Conservation (phyloP, 2,329 filamentous ascomycete genomes). For the Pseudocercospora macadamiae region DNA sequence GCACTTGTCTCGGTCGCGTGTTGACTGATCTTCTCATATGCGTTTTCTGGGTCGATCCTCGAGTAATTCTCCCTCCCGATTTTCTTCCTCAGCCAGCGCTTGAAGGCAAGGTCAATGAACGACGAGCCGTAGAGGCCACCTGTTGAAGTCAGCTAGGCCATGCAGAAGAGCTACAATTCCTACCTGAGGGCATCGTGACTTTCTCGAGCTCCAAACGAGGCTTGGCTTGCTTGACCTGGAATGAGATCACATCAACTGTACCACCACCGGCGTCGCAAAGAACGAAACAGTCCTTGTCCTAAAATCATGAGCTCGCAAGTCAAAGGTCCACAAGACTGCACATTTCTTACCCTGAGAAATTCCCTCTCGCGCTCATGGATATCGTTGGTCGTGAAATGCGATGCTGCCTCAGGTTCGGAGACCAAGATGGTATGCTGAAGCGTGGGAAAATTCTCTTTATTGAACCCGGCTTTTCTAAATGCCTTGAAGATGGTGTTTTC, state of each 20-base stretch:
- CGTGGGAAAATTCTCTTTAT: not conserved
- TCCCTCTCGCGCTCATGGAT: not conserved
- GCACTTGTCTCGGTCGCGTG: not conserved
- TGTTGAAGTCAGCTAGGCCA: not conserved
- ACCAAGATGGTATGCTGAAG: slow-evolving; percentile 5
- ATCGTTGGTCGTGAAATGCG: slow-evolving; percentile 9
- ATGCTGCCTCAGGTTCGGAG: slow-evolving; percentile 5
- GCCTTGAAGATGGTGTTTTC: slow-evolving; percentile 10
- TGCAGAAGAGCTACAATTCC: not conserved
- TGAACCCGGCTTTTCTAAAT: slow-evolving; percentile 7
- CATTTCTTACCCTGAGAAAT: not conserved
- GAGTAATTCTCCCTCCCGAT: not conserved
- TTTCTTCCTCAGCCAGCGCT: not conserved
- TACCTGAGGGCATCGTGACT: slow-evolving; percentile 7
- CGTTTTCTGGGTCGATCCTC: not conserved
- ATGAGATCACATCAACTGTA: slow-evolving; percentile 8
- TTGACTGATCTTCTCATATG: slow-evolving; percentile 3
- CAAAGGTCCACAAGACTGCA: not conserved
- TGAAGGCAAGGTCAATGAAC: slow-evolving; percentile 6
- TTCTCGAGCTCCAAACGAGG: slow-evolving; percentile 6
- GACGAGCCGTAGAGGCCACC: slow-evolving; percentile 4
- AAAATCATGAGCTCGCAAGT: not conserved
- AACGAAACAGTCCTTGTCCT: slow-evolving; percentile 7
- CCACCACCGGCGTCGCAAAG: slow-evolving; percentile 10
- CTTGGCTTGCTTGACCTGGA: slow-evolving; percentile 5